Evolutionary conservation across 352 stramenopile genomes (phyloP), one percentile per base, ranked within the genome.

Genomic region (Phytophthora macrochlamydospora): DNA sequence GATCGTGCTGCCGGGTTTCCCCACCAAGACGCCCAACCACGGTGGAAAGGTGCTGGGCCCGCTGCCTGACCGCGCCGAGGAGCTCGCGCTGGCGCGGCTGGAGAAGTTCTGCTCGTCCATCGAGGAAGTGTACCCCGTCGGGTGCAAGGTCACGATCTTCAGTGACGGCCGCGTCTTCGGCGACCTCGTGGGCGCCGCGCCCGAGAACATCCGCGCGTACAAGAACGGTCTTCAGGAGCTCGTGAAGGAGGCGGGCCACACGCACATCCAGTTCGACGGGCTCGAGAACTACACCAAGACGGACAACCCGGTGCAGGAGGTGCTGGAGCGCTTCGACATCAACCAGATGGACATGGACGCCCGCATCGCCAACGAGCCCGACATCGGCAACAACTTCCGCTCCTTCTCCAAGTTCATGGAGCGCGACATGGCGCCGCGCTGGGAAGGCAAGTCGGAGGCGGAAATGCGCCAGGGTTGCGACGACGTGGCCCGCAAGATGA

Each of bases 201-300:
- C 64, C 29, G 48, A 33, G 24, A 51, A 69, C 32, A 30, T 69
- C 7, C 49, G 49, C 14, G 62, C 54, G 0, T 69, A 59, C 32
- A 51, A 69, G 42, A 18, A 63, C 40, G 54, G 58, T 18, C 12
- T 69, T 53, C 9, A 56, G 49, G 32, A 18, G 28, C 52, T 69
- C 31, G 62, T 69, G 54, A 59, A 69, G 40, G 48, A 61, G 28
- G 53, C 62, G 1, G 62, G 40, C 13, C 62, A 59, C 48, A 63
- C 54, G 8, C 62, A 69, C 54, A 64, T 69, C 49, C 45, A 51
- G 12, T 69, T 69, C 49, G 62, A 69, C 49, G 56, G 46, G 0
- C 56, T 69, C 46, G 62, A 69, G 38, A 69, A 69, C 42, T 63
- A 69, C 48, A 51, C 57, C 37, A 69, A 59, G 62, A 69, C 56